Conservation (phyloP, 1,284 basidiomycete genomes). For the Rhodotorula sp. region DNA sequence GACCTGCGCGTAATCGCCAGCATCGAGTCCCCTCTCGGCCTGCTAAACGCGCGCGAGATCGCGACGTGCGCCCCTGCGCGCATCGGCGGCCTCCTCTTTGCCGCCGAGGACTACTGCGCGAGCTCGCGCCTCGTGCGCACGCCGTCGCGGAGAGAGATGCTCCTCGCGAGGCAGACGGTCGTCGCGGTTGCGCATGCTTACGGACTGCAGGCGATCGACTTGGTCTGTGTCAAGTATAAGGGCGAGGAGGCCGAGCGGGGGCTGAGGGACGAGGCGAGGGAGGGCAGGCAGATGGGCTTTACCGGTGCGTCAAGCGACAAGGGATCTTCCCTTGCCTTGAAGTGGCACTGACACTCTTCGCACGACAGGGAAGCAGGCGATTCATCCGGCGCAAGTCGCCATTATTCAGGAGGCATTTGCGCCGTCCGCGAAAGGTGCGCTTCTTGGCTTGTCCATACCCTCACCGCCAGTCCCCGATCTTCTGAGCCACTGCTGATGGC, state of each 20-base stretch:
- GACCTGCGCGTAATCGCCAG: constrained; percentile 31
- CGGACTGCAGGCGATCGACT: constrained; percentile 80
- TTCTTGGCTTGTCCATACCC: too few species aligned
- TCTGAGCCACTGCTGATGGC: not conserved
- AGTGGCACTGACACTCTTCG: too few species aligned
- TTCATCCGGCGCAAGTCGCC: constrained; percentile 83
- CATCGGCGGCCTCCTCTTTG: constrained; percentile 56
- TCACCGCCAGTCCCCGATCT: too few species aligned
- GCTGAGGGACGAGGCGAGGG: constrained; percentile 21
- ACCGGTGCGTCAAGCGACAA: constrained; percentile 1
- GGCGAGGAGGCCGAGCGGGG: constrained; percentile 9
- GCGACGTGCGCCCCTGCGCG: constrained; percentile 4
- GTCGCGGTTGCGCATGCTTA: constrained; percentile 83
- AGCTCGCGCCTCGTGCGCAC: constrained; percentile 84
- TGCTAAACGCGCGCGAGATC: constrained; percentile 41
- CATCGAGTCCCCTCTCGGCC: constrained; percentile 41
- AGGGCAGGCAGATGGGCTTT: constrained; percentile 72
- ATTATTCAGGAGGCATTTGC: constrained; percentile 77
- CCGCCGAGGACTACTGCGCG: constrained; percentile 84
- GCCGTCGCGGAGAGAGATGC: constrained; percentile 68
- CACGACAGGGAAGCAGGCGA: constrained; percentile 69
- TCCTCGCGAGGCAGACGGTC: constrained; percentile 82
- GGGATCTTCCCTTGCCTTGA: too few species aligned
- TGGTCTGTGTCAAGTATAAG: constrained; percentile 56
- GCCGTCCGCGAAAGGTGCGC: constrained; percentile 67